Evolutionary conservation across 1,139 yeast species (phyloP), one percentile per base, ranked within the genome.

Genomic region (Hanseniaspora uvarum): DNA sequence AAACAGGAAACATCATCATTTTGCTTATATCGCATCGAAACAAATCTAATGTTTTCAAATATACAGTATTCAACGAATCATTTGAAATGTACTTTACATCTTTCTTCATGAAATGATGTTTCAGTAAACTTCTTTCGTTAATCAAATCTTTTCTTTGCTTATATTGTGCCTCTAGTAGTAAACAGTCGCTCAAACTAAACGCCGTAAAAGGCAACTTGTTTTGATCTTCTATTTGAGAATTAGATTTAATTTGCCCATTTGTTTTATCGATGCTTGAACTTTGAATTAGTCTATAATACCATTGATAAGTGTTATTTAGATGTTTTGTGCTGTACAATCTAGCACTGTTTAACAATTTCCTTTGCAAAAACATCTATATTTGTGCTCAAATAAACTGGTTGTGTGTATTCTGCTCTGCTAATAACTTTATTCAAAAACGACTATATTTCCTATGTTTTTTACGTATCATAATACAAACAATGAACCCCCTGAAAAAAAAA

Each of bases 91-190:
- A 18, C 7, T 75, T 71, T 60, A 72, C 79, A 62, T 81, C 87
- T 7, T 73, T 66, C 59, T 78, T 81, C 58, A 80, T 66, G 49
- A 76, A 77, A 14, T 68, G 61, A 57, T 75, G 73, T 70, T 75
- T 68, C 1, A 66, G 58, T 21, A 65, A 62, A 56, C 62, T 31
- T 14, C 19, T 44, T 8, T 31, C 16, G 16, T 30, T n/a, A 3
- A 30, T 21, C 18, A 19, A 2, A 1, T 18, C 46, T 31, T 21
- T 44, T 44, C 46, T 44, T 23, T 39, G n/a, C 6, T 6, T 24
- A 11, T 33, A 40, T 33, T 40, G 19, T 3, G 14, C 34, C 19
- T 48, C 52, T 11, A 48, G 16, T 11, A 40, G 23, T 2, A 39
- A 5, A 21, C 46, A 31, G 33, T 48, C 52, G 11, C 24, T 16